Evolutionary conservation across 106 monocot genomes (phyloP), one percentile per base, ranked within the genome.

Genomic region (Apostasia ramifera): DNA sequence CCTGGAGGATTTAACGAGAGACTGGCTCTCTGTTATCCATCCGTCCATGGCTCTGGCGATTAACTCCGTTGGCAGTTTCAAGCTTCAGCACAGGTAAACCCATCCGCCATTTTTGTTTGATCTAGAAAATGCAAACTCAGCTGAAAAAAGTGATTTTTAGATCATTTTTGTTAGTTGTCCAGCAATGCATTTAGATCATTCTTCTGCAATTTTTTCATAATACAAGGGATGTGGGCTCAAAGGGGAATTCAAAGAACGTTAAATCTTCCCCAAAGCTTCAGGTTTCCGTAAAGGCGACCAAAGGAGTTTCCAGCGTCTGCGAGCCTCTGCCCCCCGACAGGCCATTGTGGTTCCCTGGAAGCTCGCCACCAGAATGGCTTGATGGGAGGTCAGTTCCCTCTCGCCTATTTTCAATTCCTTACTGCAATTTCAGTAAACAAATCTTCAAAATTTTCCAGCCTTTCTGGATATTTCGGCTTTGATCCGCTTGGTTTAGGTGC

Each of bases 271-370:
- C 73, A 26, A 74, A 44, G 53, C n/a, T 74, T 4, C 42, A 46
- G 40, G 68, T 68, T 42, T 44, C 59, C n/a, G 38, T 71, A 4
- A 61, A 42, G 61, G 91, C 88, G 43, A 81, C 77, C 0, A 88
- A 95, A 68, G 87, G 89, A 8, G 80, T 88, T 6, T 95, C 91
- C 13, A 81, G 85, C 63, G 91, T 88, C 12, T 94, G 94, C 47
- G 76, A 91, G 63, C 94, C 94, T 41, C 88, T 94, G 54, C 87
- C 88, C 0, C 83, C 91, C 2, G 94, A 94, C 59, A 81, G 94
- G 73, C 91, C 94, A 57, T 57, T 88, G 10, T 91, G 91, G 94
- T 95, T 95, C 75, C 88, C 91, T 15, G 94, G 94, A 39, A 95
- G 88, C 70, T 86, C 88, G 10, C 88, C 94, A 56, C 91, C 94